Evolutionary conservation across 1,284 basidiomycete species (phyloP).

Genomic region (Ganoderma boninense): DNA sequence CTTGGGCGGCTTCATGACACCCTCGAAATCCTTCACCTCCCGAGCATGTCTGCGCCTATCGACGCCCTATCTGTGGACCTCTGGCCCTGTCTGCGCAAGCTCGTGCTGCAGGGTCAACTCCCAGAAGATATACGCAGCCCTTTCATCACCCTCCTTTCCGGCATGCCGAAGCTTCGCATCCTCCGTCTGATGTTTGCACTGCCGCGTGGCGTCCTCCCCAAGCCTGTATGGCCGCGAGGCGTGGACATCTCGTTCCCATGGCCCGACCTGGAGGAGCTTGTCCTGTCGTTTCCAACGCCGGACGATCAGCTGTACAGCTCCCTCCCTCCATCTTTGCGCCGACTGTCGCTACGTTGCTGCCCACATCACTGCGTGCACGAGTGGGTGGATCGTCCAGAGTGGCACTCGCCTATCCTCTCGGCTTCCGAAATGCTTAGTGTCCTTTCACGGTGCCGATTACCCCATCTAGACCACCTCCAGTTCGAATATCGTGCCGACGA

Average conservation of each 20-base stretch:
- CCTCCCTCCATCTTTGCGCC: not conserved
- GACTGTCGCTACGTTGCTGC: constrained; percentile 1
- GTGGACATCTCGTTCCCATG: not conserved
- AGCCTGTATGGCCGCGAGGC: not conserved
- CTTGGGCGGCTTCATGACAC: not conserved
- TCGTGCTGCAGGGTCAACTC: not conserved
- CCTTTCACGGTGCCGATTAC: not conserved
- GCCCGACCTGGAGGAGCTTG: constrained; percentile 4
- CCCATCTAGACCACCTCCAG: not conserved
- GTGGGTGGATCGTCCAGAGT: not conserved
- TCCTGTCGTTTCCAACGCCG: not conserved
- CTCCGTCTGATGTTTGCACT: not conserved
- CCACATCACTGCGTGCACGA: not conserved
- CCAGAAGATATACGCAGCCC: not conserved
- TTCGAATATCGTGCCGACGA: constrained; percentile 1
- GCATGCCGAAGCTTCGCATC: not conserved
- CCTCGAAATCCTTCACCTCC: not conserved
- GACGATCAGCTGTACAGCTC: not conserved
- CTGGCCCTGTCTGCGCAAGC: not conserved
- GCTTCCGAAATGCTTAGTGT: not conserved
- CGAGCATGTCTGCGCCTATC: not conserved
- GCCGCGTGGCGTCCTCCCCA: not conserved
- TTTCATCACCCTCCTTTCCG: not conserved
- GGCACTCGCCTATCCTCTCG: not conserved
- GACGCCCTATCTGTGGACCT: not conserved